Evolutionary conservation across 129 eudicot genomes (phyloP), one percentile per base, ranked within the genome.

Genomic region (Artemisia tridentata): DNA sequence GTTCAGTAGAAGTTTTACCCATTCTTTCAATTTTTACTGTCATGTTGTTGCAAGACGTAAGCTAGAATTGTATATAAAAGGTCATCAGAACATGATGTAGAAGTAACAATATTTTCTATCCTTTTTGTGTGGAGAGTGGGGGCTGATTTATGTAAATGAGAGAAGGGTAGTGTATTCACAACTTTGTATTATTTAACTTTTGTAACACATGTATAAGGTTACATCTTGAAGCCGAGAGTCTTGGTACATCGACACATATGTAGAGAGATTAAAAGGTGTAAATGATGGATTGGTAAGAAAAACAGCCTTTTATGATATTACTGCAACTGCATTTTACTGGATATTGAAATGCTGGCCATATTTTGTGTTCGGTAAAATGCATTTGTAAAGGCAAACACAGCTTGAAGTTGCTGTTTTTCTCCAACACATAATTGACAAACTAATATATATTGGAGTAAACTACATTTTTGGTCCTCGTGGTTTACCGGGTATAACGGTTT

Each of bases 21-120:
- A 27, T 38, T 57, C 50, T 17, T 57, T 34, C 21, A 20, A 8
- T 49, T 58, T 19, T 38, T 49, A 48, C 14, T 17, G 43, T 53
- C 46, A 64, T 64, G 71, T 9, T 69, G 50, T 75, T 60, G 73
- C 50, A 65, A 52, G 69, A 63, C 74, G 17, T 57, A 29, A 34
- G 75, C 49, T 62, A 56, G 79, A 64, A 65, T 78, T 78, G 77
- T 78, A 75, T 65, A 59, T 74, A 69, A 34, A 43, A 78, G 52
- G 19, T 72, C 41, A 23, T 16, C n/a, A 68, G 62, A 63, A 20
- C 8, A 12, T 21, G 73, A 17, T 56, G 55, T 21, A 61, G 13
- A 16, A 71, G 29, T n/a, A 46, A 64, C 51, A 69, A 19, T 43
- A 21, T 25, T 25, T 50, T n/a, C 53, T 19, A 23, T 47, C 55